Percentiles rank a stretch among this genome's conserved stretches.
phyloP scores from a whole-genome alignment of 2,329 filamentous ascomycete genomes.

The Dactylonectria estremocensis region DNA sequence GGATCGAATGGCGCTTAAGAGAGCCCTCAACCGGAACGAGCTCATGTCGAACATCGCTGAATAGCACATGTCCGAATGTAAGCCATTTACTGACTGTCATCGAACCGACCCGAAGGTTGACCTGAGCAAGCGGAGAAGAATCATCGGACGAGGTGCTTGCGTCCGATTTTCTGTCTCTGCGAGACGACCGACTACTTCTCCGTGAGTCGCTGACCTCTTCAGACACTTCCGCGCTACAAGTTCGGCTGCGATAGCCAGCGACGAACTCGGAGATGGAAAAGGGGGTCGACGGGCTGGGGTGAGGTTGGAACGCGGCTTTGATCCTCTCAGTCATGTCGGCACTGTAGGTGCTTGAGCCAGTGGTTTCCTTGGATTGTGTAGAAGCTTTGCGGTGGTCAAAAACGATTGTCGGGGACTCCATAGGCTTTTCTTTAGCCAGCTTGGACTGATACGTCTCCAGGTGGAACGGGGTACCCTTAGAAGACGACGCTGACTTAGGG shows the following conservation, averaged over 20 bases:
- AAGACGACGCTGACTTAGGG: slow-evolving; percentile 69
- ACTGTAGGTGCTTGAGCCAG: slow-evolving; percentile 68
- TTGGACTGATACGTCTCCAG: slow-evolving; percentile 65
- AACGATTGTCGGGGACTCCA: slow-evolving; percentile 66
- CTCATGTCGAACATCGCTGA: slow-evolving; percentile 84
- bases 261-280: slow-evolving; percentile 60
- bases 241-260: slow-evolving; percentile 47
- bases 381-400: slow-evolving; percentile 51
- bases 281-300: slow-evolving; percentile 59
- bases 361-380: slow-evolving; percentile 53
- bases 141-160: slow-evolving; percentile 67
- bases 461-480: slow-evolving; percentile 70
- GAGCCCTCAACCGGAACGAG: slow-evolving; percentile 63
- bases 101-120: slow-evolving; percentile 84
- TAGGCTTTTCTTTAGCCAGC: slow-evolving; percentile 53
- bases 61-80: slow-evolving; percentile 86
- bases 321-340: slow-evolving; percentile 69
- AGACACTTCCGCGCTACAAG: slow-evolving; percentile 30
- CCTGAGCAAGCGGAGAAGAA: slow-evolving; percentile 76
- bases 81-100: slow-evolving; percentile 92
- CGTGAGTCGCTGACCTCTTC: slow-evolving; percentile 51
- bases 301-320: slow-evolving; percentile 63
- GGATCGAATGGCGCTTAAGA: slow-evolving; percentile 71
- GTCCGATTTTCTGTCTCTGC: slow-evolving; percentile 58
- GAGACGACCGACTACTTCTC: slow-evolving; percentile 51